Base-by-base conservation (phyloP, 2,329 filamentous ascomycete species). In the Penicillium sp. region DNA sequence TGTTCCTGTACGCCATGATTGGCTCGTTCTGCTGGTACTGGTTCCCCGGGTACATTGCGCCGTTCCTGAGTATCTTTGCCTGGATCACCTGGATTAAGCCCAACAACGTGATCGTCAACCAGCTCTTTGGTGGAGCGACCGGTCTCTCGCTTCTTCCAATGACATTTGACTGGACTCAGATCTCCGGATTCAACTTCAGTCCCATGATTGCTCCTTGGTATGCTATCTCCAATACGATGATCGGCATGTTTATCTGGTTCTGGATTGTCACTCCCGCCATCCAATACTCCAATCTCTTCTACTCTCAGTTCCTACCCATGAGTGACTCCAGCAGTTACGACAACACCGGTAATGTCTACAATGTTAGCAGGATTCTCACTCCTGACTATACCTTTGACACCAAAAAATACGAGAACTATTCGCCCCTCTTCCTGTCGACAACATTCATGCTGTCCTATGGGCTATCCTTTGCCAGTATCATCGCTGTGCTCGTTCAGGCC, bases 81-180 rank as follows among this genome's bases (percentile, higher is more conserved):
- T 88, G 89, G 66, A 78, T 83, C 11, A 90, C 88, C 0, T 90
- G 88, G 87, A 82, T 90, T 54, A 83, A 82, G 1, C 88, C 88
- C 0, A 78, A 89, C 47, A 89, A 83, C 56, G 77, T 83, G 0
- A 74, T 89, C 10, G 72, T 91, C 37, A 91, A 91, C 61, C 88
- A 91, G 68, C 67, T 66, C 8, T 66, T 66, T 12, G 63, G 63
- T 43, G 62, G 63, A 10, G 44, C 42, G 9, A 60, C 55, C 1
- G 63, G 63, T 9, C 50, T 66, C 7, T 63, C 62, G 0, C 41
- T 66, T 10, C 37, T 66, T n/a, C 63, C 63, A 3, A 63, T 66
- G 49, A 61, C 62, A 12, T 89, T 91, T 66, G 88, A 91, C 75
- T 90, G 88, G 87, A 87, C 86, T 5, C 86, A 89, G 63, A 81